Conservation (phyloP, 352 stramenopile genomes). For the Discostella stelligera region DNA sequence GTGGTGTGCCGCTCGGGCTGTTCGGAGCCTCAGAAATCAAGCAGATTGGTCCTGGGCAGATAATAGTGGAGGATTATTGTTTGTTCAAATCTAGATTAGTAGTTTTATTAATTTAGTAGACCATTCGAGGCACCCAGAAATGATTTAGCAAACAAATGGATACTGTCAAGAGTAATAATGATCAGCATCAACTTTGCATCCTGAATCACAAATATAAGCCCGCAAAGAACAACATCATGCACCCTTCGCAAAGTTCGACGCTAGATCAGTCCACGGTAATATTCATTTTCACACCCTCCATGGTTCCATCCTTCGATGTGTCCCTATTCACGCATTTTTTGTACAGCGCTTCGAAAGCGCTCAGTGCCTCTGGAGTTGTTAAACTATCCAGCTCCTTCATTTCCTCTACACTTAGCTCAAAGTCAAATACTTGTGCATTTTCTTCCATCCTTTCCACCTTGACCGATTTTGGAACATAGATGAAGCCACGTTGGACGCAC, state of each 20-base stretch:
- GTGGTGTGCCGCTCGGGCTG: too few species aligned
- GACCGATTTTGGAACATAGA: constrained; percentile 81
- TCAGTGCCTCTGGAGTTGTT: constrained; percentile 70
- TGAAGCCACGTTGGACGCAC: constrained; percentile 81
- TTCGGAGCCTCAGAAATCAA: too few species aligned
- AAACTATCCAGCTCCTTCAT: constrained; percentile 74
- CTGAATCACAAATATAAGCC: constrained; percentile 29
- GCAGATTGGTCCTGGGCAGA: too few species aligned
- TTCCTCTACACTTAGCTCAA: constrained; percentile 68
- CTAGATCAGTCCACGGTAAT: constrained; percentile 76
- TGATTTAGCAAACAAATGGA: too few species aligned
- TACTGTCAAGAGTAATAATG: too few species aligned
- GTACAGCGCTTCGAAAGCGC: constrained; percentile 73
- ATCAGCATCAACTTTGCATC: neutral
- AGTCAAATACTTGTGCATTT: constrained; percentile 83
- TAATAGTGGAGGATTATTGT: too few species aligned
- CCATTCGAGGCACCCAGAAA: too few species aligned
- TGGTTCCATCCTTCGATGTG: constrained; percentile 79
- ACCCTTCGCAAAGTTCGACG: neutral
- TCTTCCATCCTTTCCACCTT: constrained; percentile 80
- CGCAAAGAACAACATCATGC: too few species aligned
- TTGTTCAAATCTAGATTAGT: too few species aligned
- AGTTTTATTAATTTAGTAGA: too few species aligned
- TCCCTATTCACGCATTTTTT: constrained; percentile 84
- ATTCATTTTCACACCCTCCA: constrained; percentile 82